Conservation (phyloP, 108 stramenopile genomes). For the Epipyxis sp. region DNA sequence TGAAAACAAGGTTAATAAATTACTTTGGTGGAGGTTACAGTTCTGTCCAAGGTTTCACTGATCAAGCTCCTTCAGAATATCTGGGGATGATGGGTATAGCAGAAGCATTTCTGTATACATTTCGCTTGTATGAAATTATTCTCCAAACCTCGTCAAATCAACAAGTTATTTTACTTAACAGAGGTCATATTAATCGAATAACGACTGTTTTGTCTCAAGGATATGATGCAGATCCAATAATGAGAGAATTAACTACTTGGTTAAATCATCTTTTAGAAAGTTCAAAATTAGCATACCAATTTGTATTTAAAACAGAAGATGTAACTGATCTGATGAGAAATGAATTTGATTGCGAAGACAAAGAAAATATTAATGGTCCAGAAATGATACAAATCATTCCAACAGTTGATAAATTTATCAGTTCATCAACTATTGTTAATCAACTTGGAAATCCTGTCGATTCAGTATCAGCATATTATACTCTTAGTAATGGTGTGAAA, state of each 20-base stretch:
- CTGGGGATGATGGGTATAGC: constrained; percentile 9
- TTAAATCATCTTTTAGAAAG: not conserved
- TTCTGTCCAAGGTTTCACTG: not conserved
- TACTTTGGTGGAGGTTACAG: not conserved
- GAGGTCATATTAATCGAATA: not conserved
- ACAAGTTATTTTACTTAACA: not conserved
- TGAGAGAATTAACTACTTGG: not conserved
- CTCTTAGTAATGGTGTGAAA: not conserved
- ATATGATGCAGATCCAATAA: not conserved
- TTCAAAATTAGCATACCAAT: not conserved
- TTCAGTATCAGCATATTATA: not conserved
- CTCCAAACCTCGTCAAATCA: not conserved
- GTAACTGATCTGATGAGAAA: not conserved
- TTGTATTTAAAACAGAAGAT: too few relatives aligned
- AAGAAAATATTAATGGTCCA: not conserved
- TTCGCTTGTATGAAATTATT: constrained; percentile 17
- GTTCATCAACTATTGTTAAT: not conserved
- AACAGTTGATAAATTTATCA: not conserved
- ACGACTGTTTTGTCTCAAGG: not conserved
- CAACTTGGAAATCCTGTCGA: not conserved
- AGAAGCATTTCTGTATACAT: constrained; percentile 15
- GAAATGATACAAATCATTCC: not conserved
- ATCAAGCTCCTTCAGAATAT: not conserved
- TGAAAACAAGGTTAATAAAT: not conserved
- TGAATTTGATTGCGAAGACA: too few relatives aligned